Base-by-base conservation (phyloP, 495 filamentous ascomycete species). In the Aspergillus olivimuriae region DNA sequence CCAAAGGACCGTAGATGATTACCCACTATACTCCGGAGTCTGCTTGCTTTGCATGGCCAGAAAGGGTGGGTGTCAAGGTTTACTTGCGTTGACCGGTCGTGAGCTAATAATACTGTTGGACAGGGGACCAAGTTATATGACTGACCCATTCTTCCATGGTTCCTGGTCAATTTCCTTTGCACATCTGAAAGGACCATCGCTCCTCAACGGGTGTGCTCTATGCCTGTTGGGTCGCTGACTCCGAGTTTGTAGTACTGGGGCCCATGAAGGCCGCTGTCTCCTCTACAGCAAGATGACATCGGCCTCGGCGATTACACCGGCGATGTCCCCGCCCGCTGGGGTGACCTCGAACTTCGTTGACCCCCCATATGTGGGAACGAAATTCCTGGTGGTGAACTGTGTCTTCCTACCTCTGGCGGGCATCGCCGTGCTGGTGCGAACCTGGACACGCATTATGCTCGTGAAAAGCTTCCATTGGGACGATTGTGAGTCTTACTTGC, bases 401-500 rank as follows among this genome's bases (percentile, higher is more conserved):
- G 34, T 61, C 9, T 68, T 64, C 34, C 39, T 70, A 19, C 44
- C 53, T 0, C 24, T 70, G 7, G 57, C 61, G 12, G 47, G 60
- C 0, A 30, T 57, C 32, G 51, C 58, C 7, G 34, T 69, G n/a
- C 41, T 38, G 8, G 43, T 70, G 15, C 50, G 69, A 9, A 53
- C 55, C 32, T 73, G 61, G 56, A 68, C 67, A 6, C 52, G 61
- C 7, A 11, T 60, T 4, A 61, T 59, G 23, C 49, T 68, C 19
- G 57, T 63, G 51, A 60, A 58, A 14, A 57, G 52, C 34, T 63
- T 68, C 39, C 52, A 57, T 8, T 59, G 47, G 51, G 67, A 69
- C 55, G 69, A 70, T 46, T 64, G 69, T 68, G 39, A 42, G 64
- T 59, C 12, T 3, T 28, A n/a, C n/a, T n/a, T n/a, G n/a, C n/a